A percentile compares a stretch with the other conserved stretches of the same genome.
These are phyloP conservation scores for Clitoria ternatea DNA, from an alignment of 306 rosid genomes.

Conservation along the genomic window DNA sequence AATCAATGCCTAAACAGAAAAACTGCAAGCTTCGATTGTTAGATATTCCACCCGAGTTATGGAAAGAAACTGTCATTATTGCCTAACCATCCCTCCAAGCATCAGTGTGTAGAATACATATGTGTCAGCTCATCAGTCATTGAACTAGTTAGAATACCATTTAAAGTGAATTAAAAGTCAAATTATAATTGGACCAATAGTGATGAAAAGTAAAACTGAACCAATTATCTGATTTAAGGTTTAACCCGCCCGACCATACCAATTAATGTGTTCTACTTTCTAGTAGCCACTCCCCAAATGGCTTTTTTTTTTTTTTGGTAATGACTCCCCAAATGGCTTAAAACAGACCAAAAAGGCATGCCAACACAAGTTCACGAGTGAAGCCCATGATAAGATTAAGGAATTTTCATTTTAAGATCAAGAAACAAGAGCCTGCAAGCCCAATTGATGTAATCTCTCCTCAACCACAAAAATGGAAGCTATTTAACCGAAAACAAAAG, in stretches of 20 bases:
- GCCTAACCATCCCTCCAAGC: background rate
- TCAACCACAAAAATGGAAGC: background rate
- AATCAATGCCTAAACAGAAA: background rate
- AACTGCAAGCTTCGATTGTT: background rate
- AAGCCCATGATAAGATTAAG: background rate
- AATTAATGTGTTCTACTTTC: background rate
- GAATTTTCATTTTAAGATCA: background rate
- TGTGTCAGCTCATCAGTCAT: background rate
- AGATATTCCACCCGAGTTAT: background rate
- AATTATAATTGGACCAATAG: no score
- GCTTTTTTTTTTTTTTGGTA: no score
- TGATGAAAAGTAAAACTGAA: no score
- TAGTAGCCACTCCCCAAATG: background rate
- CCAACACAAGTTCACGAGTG: background rate
- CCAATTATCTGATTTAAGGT: no score
- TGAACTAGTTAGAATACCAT: no score
- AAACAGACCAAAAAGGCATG: no score
- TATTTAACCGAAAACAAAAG: background rate
- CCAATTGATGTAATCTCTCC: background rate
- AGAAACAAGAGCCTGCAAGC: background rate
- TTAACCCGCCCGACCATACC: no score
- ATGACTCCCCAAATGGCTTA: background rate
- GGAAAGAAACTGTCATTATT: background rate
- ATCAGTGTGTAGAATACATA: background rate
- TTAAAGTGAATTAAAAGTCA: no score